Conservation (phyloP, 257 asterid species). For the Primulina tabacum region DNA sequence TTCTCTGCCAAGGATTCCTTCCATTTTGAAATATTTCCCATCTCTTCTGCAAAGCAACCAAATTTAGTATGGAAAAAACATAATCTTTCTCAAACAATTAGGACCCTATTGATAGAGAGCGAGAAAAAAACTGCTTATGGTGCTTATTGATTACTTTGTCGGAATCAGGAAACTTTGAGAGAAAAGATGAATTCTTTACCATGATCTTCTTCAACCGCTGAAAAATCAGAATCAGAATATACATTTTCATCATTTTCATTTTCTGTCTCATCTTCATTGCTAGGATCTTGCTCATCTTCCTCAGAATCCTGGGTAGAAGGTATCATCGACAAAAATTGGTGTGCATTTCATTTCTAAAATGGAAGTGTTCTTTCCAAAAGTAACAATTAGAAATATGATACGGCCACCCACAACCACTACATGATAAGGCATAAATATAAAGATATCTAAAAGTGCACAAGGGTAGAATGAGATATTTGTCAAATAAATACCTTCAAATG, state of each 20-base stretch:
- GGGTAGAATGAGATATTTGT: slow-evolving; percentile 6
- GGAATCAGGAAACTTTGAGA: background rate
- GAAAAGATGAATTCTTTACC: slow-evolving; percentile 27
- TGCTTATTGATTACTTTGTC: slow-evolving; percentile 17
- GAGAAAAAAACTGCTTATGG: background rate
- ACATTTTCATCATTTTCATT: slow-evolving; percentile 25
- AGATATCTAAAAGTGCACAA: background rate
- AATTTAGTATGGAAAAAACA: slow-evolving; percentile 13
- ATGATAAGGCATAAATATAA: background rate
- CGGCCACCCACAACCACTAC: background rate
- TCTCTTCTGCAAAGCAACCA: slow-evolving; percentile 42
- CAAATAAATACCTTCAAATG: slow-evolving; percentile 42
- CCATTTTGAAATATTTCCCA: slow-evolving; percentile 85
- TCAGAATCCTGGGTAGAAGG: slow-evolving; percentile 51
- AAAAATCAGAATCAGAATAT: slow-evolving; percentile 35
- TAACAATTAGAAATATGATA: background rate
- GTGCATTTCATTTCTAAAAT: background rate
- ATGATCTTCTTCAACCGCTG: slow-evolving; percentile 45
- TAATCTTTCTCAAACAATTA: slow-evolving; percentile 2
- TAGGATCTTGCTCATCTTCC: slow-evolving; percentile 28
- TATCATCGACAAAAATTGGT: background rate
- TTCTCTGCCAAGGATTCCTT: slow-evolving; percentile 71
- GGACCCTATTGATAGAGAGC: background rate
- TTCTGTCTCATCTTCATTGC: slow-evolving; percentile 24
- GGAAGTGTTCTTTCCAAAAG: background rate